Conservation (phyloP, 2,329 filamentous ascomycete genomes). For the Trichoderma sp. region DNA sequence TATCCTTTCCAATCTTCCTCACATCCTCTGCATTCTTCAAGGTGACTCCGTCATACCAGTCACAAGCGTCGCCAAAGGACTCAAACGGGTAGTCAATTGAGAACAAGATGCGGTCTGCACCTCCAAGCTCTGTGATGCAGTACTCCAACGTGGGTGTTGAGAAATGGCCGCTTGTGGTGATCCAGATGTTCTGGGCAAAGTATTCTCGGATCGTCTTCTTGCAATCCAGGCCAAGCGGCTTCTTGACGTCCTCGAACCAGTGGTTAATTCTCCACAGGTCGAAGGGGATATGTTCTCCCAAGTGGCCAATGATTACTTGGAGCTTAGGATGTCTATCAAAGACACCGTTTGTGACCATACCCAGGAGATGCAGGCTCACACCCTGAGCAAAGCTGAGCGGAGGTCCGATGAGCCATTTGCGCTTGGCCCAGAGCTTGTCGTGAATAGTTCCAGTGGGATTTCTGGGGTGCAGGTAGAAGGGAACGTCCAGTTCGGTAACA, state of each 20-base stretch:
- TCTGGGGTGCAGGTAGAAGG: conserved; percentile 64
- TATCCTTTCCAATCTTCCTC: conserved; percentile 46
- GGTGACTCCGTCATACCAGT: conserved; percentile 43
- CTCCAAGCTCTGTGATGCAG: conserved; percentile 49
- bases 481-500: conserved; percentile 60
- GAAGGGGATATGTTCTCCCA: conserved; percentile 52
- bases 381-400: conserved; percentile 60
- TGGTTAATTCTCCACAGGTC: conserved; percentile 54
- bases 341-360: conserved; percentile 52
- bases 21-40: conserved; percentile 40
- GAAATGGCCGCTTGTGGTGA: conserved; percentile 59
- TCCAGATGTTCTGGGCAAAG: conserved; percentile 57
- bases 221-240: conserved; percentile 49
- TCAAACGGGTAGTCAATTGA: conserved; percentile 57
- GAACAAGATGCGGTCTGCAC: conserved; percentile 53
- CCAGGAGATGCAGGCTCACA: conserved; percentile 58
- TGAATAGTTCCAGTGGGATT: conserved; percentile 57
- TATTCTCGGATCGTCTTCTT: conserved; percentile 54
- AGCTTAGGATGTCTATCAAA: conserved; percentile 50
- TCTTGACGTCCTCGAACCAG: conserved; percentile 59
- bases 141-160: conserved; percentile 54
- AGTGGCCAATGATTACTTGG: conserved; percentile 49
- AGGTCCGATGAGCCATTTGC: conserved; percentile 61
- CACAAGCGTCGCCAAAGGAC: conserved; percentile 44
- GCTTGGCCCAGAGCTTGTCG: conserved; percentile 59